Base-by-base conservation (phyloP, 768 basidiomycete genomes). In the Trametes cubensis region DNA sequence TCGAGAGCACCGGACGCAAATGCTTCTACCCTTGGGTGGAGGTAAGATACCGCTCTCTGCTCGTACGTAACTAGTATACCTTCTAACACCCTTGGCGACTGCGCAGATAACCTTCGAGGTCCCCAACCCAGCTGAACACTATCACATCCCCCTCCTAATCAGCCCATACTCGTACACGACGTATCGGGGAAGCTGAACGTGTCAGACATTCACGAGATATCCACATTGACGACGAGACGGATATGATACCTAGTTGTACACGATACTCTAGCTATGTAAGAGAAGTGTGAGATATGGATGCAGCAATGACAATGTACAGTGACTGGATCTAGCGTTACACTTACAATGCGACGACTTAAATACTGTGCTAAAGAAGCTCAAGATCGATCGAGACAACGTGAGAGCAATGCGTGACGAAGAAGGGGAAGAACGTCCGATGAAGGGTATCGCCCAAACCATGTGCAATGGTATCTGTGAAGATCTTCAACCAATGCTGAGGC, bases 11-110 rank as follows among this genome's bases (percentile, higher is more conserved):
- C 0, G 81, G 78, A 18, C 80, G 85, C 48, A 78, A 83, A 59
- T 89, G 88, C 6, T 96, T 97, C 71, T 96, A 94, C 76, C 95
- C 95, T 3, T 88, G 87, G 82, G 88, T 96, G 6, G 94, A 97
- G 83, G 94, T 94, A 67, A 58, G 79, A 41, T 57, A 28, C 46
- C 51, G 30, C 39, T 28, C n/a, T 10, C n/a, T 8, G 14, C 14
- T 26, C 18, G 28, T 30, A 48, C 28, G 17, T 49, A 39, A n/a
- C 42, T 14, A 4, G 7, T 61, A 15, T n/a, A 20, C n/a, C 25
- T 23, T 6, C 28, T 45, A 25, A 40, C 69, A 25, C 57, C 15
- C 48, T 34, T 0, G 14, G n/a, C 56, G 25, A 26, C 51, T 44
- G 52, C 40, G 15, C 46, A 67, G 94, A 90, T 97, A 65, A 82